Base-by-base conservation (phyloP, 768 basidiomycete species). In the Arthromyces matolae region DNA sequence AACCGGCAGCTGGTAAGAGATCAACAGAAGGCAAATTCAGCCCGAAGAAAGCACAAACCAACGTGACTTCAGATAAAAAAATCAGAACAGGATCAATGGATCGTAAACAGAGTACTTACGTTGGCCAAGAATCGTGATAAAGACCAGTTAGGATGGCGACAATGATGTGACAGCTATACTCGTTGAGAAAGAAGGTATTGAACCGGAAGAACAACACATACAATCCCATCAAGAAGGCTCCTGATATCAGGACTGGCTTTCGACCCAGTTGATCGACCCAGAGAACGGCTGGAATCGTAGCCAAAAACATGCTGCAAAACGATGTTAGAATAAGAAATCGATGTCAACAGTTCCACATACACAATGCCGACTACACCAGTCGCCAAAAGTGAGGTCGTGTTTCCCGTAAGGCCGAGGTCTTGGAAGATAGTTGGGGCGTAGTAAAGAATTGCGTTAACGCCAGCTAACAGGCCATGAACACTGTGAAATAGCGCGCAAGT, bases 211-310 rank as follows among this genome's bases (percentile, higher is more conserved):
- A 44, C 16, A 55, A n/a, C 40, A 64, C 70, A 53, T 59, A 84
- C 74, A 61, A 69, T 33, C 79, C 85, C 85, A 86, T 88, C 33
- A 83, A 56, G 65, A 88, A 81, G 4, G 84, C 85, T 7, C 85
- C 85, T n/a, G 81, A 84, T 19, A 86, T 65, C 48, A 86, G 61
- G 34, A 87, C 81, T 6, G 87, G 87, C 64, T 82, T 86, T 28
- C 88, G 79, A 18, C 87, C 89, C 20, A 82, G 58, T 52, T 85
- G 78, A 64, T 90, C 88, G 25, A 91, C 77, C 72, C 81, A 89
- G n/a, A 90, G 71, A 16, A 89, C 86, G 2, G 88, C 86, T 3
- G 88, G 88, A 50, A 90, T 84, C 0, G 87, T 89, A 3, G 86
- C 81, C 48, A 86, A 63, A 64, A 81, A 88, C 80, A 85, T 84